Base-by-base conservation (phyloP, 208 protist species). In the Leishmania mexicana region DNA sequence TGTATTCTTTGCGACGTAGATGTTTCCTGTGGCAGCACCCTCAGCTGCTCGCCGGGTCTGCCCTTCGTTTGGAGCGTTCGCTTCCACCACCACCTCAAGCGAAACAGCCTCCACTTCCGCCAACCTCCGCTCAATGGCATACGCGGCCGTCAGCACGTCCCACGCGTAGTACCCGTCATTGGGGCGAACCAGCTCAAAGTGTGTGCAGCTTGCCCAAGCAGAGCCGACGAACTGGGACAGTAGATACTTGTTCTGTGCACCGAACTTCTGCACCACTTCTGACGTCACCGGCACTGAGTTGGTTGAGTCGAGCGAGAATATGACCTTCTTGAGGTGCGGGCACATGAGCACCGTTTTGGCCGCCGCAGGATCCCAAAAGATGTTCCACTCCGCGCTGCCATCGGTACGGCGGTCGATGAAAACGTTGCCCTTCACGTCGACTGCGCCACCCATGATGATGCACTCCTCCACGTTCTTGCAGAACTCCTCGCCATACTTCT, bases 401-500 rank as follows among this genome's bases (percentile, higher is more conserved):
- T 97, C 92, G 8, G 89, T 95, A 53, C 89, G 87, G 47, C 67
- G 80, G 31, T 89, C 84, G 17, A 89, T n/a, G 83, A 96, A 96
- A 40, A 97, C 95, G 83, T 98, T 98, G 68, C 95, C 95, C 5
- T 83, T 76, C 57, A 96, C 93, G 78, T 96, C 89, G 2, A 98
- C 87, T 11, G 94, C 95, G 65, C 94, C 95, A 47, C 94, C 95
- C 94, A 98, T 98, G 83, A 98, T 91, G 80, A 98, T 85, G 84
- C 92, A 95, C 81, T 92, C 86, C 79, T 95, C 89, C 60, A 98
- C 92, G 47, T 96, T 96, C n/a, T 83, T 75, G 72, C 87, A 90
- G 82, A 97, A 96, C 8, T 60, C 75, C 42, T 91, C 89, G 76
- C 94, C 93, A 86, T 98, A 92, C 76, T 89, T 92, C 45, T 92